Conservation (phyloP, 352 stramenopile species). For the Globisporangium perplexum region DNA sequence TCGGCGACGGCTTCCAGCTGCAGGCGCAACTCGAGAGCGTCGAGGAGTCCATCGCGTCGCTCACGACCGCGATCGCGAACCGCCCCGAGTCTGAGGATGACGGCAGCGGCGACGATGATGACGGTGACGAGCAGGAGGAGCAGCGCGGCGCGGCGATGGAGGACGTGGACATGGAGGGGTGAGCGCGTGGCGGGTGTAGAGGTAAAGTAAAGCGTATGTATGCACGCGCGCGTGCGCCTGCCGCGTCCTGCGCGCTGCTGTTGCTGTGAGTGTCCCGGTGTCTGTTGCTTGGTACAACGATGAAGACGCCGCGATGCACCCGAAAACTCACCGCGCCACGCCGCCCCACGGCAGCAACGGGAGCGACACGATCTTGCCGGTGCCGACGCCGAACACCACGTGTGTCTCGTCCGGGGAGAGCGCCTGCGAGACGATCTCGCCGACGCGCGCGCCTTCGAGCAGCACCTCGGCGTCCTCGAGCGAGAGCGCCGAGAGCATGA, state of each 20-base stretch:
- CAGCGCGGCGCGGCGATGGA: conserved; percentile 30
- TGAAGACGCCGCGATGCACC: too few species aligned
- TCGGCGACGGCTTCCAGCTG: conserved; percentile 68
- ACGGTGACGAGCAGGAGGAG: conserved; percentile 17
- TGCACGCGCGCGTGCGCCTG: conserved; percentile 7
- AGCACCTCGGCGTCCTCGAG: conserved; percentile 47
- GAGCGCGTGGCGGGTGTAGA: conserved; percentile 15
- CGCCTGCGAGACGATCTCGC: conserved; percentile 50
- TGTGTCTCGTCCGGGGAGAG: conserved; percentile 75
- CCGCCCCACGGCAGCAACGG: conserved; percentile 24
- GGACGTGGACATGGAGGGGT: conserved; percentile 83
- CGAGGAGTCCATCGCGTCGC: conserved; percentile 45
- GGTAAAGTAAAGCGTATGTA: conserved; percentile 26
- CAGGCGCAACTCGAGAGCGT: conserved; percentile 78
- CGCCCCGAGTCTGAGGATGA: conserved; percentile 48
- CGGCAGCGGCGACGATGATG: conserved; percentile 35
- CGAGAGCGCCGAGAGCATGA: conserved; percentile 42
- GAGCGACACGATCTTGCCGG: conserved; percentile 44
- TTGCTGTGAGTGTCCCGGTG: too few species aligned
- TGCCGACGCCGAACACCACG: conserved; percentile 60
- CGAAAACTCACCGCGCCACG: background rate
- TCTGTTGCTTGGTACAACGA: too few species aligned
- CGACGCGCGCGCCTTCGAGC: conserved; percentile 32
- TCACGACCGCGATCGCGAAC: conserved; percentile 53
- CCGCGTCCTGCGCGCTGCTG: background rate